Evolutionary conservation across 2,329 filamentous ascomycete genomes (phyloP).

Genomic region (Sodiomyces alkalinus): DNA sequence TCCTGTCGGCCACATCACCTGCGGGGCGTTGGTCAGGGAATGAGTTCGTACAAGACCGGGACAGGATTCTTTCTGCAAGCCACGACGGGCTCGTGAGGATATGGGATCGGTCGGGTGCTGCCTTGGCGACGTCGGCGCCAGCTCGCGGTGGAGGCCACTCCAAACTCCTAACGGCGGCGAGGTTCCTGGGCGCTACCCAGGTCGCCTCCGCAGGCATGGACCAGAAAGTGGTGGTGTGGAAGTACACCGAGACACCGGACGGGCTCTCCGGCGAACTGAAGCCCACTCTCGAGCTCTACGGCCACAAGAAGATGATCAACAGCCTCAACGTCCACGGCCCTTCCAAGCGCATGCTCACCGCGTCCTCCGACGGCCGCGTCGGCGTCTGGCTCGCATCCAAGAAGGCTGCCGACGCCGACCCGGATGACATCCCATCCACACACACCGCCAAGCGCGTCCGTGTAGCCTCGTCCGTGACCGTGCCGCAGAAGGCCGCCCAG

Average conservation of each 20-base stretch:
- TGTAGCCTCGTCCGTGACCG: slow-evolving; percentile 28
- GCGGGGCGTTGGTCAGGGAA: slow-evolving; percentile 41
- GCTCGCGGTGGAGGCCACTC: slow-evolving; percentile 57
- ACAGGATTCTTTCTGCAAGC: slow-evolving; percentile 75
- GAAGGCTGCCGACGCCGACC: slow-evolving; percentile 54
- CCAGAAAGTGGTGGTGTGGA: slow-evolving; percentile 78
- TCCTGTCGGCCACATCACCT: slow-evolving; percentile 53
- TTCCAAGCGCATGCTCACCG: slow-evolving; percentile 68
- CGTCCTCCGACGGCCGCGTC: slow-evolving; percentile 67
- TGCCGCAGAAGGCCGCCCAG: slow-evolving; percentile 63
- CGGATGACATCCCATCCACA: slow-evolving; percentile 50
- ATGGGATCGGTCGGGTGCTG: slow-evolving; percentile 79
- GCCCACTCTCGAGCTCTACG: slow-evolving; percentile 68
- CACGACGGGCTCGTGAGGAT: slow-evolving; percentile 82
- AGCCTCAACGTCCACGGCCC: slow-evolving; percentile 58
- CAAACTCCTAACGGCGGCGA: slow-evolving; percentile 65
- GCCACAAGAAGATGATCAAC: slow-evolving; percentile 62
- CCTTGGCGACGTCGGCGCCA: slow-evolving; percentile 61
- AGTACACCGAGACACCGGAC: slow-evolving; percentile 56
- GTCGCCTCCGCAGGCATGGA: slow-evolving; percentile 76
- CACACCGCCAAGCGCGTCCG: slow-evolving; percentile 66
- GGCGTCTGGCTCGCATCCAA: slow-evolving; percentile 84
- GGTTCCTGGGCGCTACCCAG: slow-evolving; percentile 64
- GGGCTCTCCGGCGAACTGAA: slow-evolving; percentile 47
- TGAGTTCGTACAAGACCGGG: slow-evolving; percentile 36